Base-by-base conservation (phyloP, 768 basidiomycete species). In the Trametes gibbosa region DNA sequence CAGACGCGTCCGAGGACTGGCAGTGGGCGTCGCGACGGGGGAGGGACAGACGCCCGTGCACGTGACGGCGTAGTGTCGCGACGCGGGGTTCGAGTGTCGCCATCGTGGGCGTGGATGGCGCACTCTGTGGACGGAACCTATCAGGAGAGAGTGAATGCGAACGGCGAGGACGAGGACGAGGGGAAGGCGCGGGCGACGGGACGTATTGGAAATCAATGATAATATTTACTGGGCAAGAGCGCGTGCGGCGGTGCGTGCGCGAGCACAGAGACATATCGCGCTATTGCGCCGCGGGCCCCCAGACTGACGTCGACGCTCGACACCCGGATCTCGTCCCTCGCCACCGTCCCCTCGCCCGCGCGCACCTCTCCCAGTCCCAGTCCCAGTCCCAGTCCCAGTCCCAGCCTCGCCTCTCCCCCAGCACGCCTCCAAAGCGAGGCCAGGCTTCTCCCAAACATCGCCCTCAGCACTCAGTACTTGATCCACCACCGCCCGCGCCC, bases 1-100 rank as follows among this genome's bases (percentile, higher is more conserved):
- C n/a, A n/a, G n/a, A n/a, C n/a, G 61, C 61, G 61, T 56, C 61
- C n/a, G n/a, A n/a, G 39, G 45, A 46, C 24, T 19, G 47, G 48
- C 16, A 21, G 40, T 53, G 53, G 55, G 61, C 61, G 61, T 55
- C 61, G 56, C 50, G 61, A 53, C 60, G 60, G 55, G 56, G 46
- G 61, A 53, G 55, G 61, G 55, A 55, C 51, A 23, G n/a, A 47
- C 29, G 41, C 23, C 37, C 14, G 16, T 5, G 23, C 61, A 57
- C 61, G 61, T 62, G 61, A 58, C 27, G 56, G 61, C 56, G 61
- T 52, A 24, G 45, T 58, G 51, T 50, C 61, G 56, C 61, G 56
- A 62, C 13, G 19, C 21, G 51, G 29, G 25, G 50, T 43, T 53
- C 55, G 56, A 53, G 56, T 62, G 61, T 62, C 61, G 61, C 61